These are phyloP conservation scores for Pittosporum tobira DNA, from an alignment of 129 eudicot genomes.

Conservation along the genomic window DNA sequence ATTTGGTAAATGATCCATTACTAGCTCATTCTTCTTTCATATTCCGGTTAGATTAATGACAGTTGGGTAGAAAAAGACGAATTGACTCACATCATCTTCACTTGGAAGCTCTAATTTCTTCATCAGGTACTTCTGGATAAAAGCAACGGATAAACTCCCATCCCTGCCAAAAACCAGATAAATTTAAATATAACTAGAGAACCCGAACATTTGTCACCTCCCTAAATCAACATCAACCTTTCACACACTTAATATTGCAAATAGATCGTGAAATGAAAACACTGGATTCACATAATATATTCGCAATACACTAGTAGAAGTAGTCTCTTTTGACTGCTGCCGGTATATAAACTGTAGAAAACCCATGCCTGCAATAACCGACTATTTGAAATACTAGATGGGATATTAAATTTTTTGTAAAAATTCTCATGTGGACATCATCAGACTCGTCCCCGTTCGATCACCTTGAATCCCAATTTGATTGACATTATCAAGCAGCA, in stretches of 20 bases:
- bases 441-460: background rate
- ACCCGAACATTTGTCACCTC: background rate
- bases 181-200: background rate
- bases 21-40: background rate
- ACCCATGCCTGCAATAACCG: background rate
- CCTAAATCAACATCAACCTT: background rate
- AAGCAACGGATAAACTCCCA: conserved; percentile 57
- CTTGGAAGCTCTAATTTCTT: conserved; percentile 63
- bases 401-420: background rate
- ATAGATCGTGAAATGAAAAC: too few relatives aligned
- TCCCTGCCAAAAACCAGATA: conserved; percentile 48
- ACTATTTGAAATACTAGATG: background rate
- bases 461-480: background rate
- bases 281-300: background rate
- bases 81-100: conserved; percentile 62
- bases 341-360: background rate
- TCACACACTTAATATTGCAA: background rate
- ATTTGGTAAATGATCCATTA: too few relatives aligned
- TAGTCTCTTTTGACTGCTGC: background rate
- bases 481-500: background rate
- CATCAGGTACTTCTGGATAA: conserved; percentile 62
- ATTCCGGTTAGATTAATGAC: background rate
- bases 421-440: background rate
- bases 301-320: background rate
- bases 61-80: background rate